Evolutionary conservation across 1,284 basidiomycete species (phyloP).

Genomic region (Cutaneotrichosporon sp.): DNA sequence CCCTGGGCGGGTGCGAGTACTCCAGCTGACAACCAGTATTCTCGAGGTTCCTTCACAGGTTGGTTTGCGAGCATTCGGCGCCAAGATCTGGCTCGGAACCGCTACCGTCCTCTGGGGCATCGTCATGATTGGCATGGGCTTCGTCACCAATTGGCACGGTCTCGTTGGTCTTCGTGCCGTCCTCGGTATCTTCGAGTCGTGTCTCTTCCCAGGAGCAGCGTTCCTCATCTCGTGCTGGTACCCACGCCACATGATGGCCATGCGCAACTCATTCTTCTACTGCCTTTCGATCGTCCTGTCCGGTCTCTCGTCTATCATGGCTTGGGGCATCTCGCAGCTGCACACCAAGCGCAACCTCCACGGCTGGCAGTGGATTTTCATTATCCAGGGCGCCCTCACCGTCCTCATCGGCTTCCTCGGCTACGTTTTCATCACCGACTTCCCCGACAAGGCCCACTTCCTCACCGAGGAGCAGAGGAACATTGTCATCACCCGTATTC

Average conservation of each 20-base stretch:
- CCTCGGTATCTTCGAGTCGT: conserved; percentile 35
- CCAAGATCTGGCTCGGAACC: conserved; percentile 12
- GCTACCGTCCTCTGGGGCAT: conserved; percentile 40
- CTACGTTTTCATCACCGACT: conserved; percentile 12
- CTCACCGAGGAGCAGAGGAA: conserved; percentile 12
- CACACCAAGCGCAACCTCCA: conserved; percentile 3
- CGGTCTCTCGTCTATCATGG: conserved; percentile 15
- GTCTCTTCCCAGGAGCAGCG: conserved; percentile 44
- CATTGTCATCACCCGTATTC: conserved; percentile 11
- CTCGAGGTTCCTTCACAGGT: conserved; percentile 34
- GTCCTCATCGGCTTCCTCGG: conserved; percentile 9
- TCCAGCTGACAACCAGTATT: conserved; percentile 37
- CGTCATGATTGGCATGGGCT: conserved; percentile 34
- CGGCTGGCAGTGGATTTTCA: conserved; percentile 16
- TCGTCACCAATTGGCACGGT: conserved; percentile 30
- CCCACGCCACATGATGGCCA: conserved; percentile 49
- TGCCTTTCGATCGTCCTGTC: conserved; percentile 26
- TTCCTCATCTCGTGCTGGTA: conserved; percentile 51
- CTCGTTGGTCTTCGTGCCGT: conserved; percentile 22
- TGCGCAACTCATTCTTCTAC: conserved; percentile 47
- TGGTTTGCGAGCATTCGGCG: conserved; percentile 25
- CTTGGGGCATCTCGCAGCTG: conserved; percentile 12
- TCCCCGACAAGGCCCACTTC: conserved; percentile 19
- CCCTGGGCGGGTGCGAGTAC: too few relatives aligned
- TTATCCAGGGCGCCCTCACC: conserved; percentile 12